Conservation (phyloP, 1,139 yeast genomes). For the Kazachstania sp. region DNA sequence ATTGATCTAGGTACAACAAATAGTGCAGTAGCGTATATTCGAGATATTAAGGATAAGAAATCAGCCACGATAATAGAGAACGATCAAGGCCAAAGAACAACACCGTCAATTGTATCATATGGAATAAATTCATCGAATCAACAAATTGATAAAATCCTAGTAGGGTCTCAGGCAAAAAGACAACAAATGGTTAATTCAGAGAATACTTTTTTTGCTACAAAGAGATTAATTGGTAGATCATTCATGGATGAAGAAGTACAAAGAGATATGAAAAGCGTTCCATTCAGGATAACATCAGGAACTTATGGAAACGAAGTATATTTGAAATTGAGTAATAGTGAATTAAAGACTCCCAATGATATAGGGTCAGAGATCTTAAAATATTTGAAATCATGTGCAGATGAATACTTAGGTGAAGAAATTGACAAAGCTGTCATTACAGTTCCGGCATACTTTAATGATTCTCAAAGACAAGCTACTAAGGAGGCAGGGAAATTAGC, state of each 20-base stretch:
- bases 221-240: constrained; percentile 62
- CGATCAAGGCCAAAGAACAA: constrained; percentile 59
- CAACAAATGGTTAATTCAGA: constrained; percentile 58
- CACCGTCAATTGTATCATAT: constrained; percentile 66
- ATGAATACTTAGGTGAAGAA: constrained; percentile 35
- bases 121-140: constrained; percentile 27
- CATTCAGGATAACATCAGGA: constrained; percentile 42
- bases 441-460: constrained; percentile 75
- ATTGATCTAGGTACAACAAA: constrained; percentile 77
- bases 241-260: constrained; percentile 58
- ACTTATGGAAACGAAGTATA: constrained; percentile 37
- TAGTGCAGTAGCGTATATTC: constrained; percentile 58
- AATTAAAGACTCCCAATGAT: constrained; percentile 25
- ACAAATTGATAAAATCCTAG: constrained; percentile 38
- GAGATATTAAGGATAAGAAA: constrained; percentile 37
- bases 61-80: constrained; percentile 52
- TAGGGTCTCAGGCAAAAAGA: constrained; percentile 59
- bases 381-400: constrained; percentile 48
- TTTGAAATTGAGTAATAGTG: constrained; percentile 35
- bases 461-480: constrained; percentile 71
- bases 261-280: constrained; percentile 45
- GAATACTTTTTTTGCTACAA: constrained; percentile 68
- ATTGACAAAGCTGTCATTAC: constrained; percentile 63
- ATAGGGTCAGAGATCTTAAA: constrained; percentile 24
- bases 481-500: constrained; percentile 60